A percentile compares a stretch with the other conserved stretches of the same genome.
Conservation (phyloP, 306 rosid genomes). For the Gastrolobium villosum region DNA sequence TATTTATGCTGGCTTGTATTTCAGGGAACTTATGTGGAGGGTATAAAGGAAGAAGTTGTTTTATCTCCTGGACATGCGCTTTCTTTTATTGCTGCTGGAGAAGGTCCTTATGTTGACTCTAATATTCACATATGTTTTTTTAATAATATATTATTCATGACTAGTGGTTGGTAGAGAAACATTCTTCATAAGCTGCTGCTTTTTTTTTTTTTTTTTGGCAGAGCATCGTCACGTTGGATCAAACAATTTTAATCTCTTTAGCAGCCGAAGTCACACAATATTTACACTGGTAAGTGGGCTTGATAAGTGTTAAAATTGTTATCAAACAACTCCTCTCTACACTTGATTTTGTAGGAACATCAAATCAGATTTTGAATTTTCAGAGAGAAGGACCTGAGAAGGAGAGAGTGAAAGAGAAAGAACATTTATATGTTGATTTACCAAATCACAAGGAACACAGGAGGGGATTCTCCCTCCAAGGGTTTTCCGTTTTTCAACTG, state of each 20-base stretch:
- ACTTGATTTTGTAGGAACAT: background rate
- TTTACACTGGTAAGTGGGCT: constrained; percentile 85
- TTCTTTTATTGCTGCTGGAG: constrained; percentile 99
- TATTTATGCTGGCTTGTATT: constrained; percentile 37
- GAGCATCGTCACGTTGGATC: constrained; percentile 99
- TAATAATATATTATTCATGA: constrained; percentile 28
- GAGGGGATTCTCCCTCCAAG: too few relatives aligned
- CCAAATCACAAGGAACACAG: too few relatives aligned
- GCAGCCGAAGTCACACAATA: constrained; percentile 99
- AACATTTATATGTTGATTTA: too few relatives aligned
- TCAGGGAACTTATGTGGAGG: constrained; percentile 99
- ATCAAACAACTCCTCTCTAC: constrained; percentile 21
- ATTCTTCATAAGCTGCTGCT: constrained; percentile 4
- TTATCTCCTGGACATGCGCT: constrained; percentile 99
- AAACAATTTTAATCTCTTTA: constrained; percentile 93
- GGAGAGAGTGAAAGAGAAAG: too few relatives aligned
- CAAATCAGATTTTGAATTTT: too few relatives aligned
- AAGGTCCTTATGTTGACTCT: constrained; percentile 67
- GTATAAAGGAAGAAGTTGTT: constrained; percentile 99
- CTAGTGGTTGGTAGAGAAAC: constrained; percentile 16
- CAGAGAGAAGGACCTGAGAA: too few relatives aligned
- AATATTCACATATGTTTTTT: constrained; percentile 30
- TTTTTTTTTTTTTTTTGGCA: constrained; percentile 52
- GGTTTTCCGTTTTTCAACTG: too few relatives aligned
- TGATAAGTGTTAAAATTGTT: constrained; percentile 38